phyloP scores from a whole-genome alignment of 805 yeast genomes.

The Torulaspora gathmanii region DNA sequence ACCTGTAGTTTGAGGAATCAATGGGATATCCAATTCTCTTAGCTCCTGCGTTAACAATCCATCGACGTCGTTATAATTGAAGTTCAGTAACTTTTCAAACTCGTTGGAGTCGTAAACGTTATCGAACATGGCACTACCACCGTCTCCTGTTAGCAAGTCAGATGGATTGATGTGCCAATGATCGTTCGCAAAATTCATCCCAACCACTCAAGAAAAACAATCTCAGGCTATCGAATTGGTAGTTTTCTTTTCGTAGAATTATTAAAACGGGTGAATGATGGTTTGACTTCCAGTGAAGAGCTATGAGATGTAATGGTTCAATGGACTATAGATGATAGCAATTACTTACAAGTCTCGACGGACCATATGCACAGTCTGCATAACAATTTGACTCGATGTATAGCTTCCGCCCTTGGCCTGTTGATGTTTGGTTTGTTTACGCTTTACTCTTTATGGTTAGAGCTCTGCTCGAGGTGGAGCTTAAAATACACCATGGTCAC shows the following conservation, averaged over 20 bases:
- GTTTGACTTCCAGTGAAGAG: background rate
- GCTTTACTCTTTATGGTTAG: constrained; percentile 9
- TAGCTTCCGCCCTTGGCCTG: background rate
- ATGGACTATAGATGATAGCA: background rate
- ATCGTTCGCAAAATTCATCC: constrained; percentile 13
- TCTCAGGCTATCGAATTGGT: background rate
- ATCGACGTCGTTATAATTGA: constrained; percentile 51
- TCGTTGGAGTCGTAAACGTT: constrained; percentile 2
- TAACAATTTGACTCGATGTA: background rate
- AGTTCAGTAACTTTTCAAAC: constrained; percentile 44
- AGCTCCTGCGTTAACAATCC: constrained; percentile 54
- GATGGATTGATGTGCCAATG: constrained; percentile 23
- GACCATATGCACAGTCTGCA: constrained; percentile 1
- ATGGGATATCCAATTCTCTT: constrained; percentile 60
- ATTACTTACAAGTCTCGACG: background rate
- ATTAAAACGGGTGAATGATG: background rate
- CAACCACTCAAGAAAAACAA: background rate
- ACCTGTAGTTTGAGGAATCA: constrained; percentile 21
- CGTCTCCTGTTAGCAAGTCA: constrained; percentile 8
- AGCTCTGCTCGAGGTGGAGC: background rate
- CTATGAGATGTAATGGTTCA: background rate
- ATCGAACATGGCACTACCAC: constrained; percentile 7
- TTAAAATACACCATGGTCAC: background rate
- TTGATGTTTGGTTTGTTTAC: constrained; percentile 6
- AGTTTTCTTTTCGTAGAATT: no score